Evolutionary conservation across 192 early-diverging fungal species (phyloP), one percentile per base, ranked within the genome.

Genomic region (Dispira simplex): DNA sequence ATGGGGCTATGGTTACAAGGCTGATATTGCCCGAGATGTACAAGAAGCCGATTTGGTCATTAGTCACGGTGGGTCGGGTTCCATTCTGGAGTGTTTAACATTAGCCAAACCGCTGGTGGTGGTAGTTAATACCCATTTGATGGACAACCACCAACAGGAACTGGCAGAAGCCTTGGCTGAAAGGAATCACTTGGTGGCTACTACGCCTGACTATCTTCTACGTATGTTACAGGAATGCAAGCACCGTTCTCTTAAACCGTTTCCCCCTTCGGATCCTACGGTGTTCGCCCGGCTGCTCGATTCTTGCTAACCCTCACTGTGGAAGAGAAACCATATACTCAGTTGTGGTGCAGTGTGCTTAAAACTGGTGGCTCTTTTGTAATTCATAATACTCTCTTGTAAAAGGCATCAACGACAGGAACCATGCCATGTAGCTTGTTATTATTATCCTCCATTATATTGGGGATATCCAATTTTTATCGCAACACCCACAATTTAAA

Each of bases 71-170:
- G 93, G 81, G 6, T 79, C 93, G 5, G 93, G 93, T 16, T 88
- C 88, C 1, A 89, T 97, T 23, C 77, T 97, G 46, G 91, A 97
- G 63, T 79, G 82, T 2, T 71, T 87, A 43, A 75, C 84, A 26
- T 63, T 81, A 46, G 58, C 67, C 46, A 83, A 87, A 54, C 82
- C 82, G 45, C 62, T 90, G 0, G 83, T 91, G 9, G 81, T 78
- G 5, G 89, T 95, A 11, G 84, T 85, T 0, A 97, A 97, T 71
- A 69, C 70, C 14, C 66, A 62, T 44, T 74, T 97, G 21, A 85
- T 89, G 87, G 81, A 92, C 66, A 86, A 92, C 70, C 94, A 97
- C 68, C 94, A 97, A 71, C 51, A 55, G 28, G 91, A 97, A 70
- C 77, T 97, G 49, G 91, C 88, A 3, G 59, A 71, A 8, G 85